These are phyloP conservation scores for Fusarium sacchari DNA, from an alignment of 2,329 filamentous ascomycete species.

Conservation along the genomic window DNA sequence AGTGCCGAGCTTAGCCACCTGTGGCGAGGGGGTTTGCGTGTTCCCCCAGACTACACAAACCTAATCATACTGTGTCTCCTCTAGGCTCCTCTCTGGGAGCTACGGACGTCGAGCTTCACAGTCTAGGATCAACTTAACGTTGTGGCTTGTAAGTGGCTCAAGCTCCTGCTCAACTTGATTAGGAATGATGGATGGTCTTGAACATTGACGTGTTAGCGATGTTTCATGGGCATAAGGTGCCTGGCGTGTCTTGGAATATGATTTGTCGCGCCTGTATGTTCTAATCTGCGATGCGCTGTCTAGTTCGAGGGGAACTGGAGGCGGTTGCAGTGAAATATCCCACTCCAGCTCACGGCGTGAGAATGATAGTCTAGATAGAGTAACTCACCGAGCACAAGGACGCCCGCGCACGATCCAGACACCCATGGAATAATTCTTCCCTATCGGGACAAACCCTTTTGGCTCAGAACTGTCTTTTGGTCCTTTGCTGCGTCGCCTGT, in stretches of 20 bases:
- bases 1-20: conserved; percentile 40
- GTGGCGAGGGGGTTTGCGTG: conserved; percentile 46
- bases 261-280: conserved; percentile 17
- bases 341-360: background rate
- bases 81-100: conserved; percentile 13
- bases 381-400: conserved; percentile 1
- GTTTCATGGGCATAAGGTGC: conserved; percentile 25
- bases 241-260: conserved; percentile 1
- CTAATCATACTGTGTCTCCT: conserved; percentile 4
- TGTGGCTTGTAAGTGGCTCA: conserved; percentile 33
- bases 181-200: conserved; percentile 9
- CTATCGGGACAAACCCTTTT: background rate
- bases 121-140: conserved; percentile 23
- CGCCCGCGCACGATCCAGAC: background rate
- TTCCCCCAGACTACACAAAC: conserved; percentile 2
- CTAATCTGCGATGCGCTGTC: conserved; percentile 36
- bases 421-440: conserved; percentile 7
- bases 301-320: background rate
- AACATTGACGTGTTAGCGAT: conserved; percentile 22
- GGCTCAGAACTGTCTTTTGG: background rate
- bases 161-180: conserved; percentile 28
- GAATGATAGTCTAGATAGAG: background rate
- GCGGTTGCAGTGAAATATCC: background rate
- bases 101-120: background rate
- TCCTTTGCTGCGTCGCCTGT: background rate